Base-by-base conservation (phyloP, 1,284 basidiomycete species). In the Ustilago tritici region DNA sequence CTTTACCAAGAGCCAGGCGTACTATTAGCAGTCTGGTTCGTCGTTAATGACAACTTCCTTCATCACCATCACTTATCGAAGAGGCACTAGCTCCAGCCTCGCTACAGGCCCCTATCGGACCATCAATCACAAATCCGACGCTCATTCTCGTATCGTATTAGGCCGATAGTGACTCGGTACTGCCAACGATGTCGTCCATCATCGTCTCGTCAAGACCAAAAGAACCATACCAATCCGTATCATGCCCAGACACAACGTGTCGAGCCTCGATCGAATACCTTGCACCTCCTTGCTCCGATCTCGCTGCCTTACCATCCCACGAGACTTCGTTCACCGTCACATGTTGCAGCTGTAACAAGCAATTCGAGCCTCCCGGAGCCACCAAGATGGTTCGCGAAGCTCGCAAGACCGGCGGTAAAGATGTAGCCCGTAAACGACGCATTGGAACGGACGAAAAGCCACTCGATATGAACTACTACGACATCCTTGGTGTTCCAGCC, bases 401-500 rank as follows among this genome's bases (percentile, higher is more conserved):
- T 2, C 59, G 70, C 19, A 76, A 80, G 17, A 68, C 61, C 15
- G 69, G 69, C 17, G 77, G 72, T 40, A 79, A 75, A 31, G 73
- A 78, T 19, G 53, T 61, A 3, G 61, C 69, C 14, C 69, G 66
- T 35, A 85, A 82, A 65, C 62, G 84, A 12, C 71, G 84, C 32
- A 86, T 86, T 10, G 84, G 84, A 3, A 86, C 84, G 1, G 84
- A 86, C 56, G 83, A 86, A 60, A 78, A 80, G 23, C 84, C 84
- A 28, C 72, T 86, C 55, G 84, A 86, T 46, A 84, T 83, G 78
- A 76, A 77, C 12, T 86, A 82, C 75, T 86, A 87, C 69, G 86
- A 95, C 83, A 89, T 93, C 35, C 89, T 96, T 3, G 93, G 92
- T 6, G 89, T 96, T 0, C 87, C 91, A 0, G 89, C 93, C 14